Conservation (phyloP, 768 basidiomycete genomes). For the Naganishia friedmannii region DNA sequence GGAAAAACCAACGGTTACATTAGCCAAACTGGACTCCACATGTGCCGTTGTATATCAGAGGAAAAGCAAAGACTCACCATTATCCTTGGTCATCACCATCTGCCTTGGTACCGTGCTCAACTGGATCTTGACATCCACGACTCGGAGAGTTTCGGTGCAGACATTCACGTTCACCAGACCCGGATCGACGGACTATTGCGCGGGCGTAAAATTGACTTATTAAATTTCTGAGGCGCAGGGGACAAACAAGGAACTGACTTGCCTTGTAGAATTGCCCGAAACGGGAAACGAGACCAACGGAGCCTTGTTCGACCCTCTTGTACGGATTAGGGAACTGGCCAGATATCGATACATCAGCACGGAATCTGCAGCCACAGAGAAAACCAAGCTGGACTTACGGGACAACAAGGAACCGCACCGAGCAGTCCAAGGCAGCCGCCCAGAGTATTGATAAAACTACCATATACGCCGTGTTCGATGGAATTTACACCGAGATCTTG, state of each 20-base stretch:
- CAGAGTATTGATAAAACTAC: constrained; percentile 65
- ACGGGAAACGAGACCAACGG: constrained; percentile 83
- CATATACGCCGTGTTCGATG: constrained; percentile 83
- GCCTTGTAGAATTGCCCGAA: constrained; percentile 91
- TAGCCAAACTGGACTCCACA: too few relatives aligned
- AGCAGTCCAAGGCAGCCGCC: constrained; percentile 60
- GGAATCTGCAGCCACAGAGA: not conserved
- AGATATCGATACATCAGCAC: not conserved
- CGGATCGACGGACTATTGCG: constrained; percentile 68
- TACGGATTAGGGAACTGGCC: constrained; percentile 35
- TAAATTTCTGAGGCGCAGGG: not conserved
- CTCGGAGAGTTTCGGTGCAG: constrained; percentile 79
- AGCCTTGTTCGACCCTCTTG: constrained; percentile 75
- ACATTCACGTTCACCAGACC: constrained; percentile 90
- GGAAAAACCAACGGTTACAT: too few relatives aligned
- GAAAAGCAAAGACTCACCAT: constrained; percentile 57
- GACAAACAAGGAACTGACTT: not conserved
- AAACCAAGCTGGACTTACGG: constrained; percentile 56
- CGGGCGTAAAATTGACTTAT: not conserved
- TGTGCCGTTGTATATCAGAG: too few relatives aligned
- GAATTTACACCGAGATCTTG: constrained; percentile 73
- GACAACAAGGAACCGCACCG: constrained; percentile 82
- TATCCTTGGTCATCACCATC: constrained; percentile 86
- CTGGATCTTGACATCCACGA: constrained; percentile 95
- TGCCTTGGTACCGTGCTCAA: constrained; percentile 59